Evolutionary conservation across 352 stramenopile genomes (phyloP).

Genomic region (Phytophthora ohioensis): DNA sequence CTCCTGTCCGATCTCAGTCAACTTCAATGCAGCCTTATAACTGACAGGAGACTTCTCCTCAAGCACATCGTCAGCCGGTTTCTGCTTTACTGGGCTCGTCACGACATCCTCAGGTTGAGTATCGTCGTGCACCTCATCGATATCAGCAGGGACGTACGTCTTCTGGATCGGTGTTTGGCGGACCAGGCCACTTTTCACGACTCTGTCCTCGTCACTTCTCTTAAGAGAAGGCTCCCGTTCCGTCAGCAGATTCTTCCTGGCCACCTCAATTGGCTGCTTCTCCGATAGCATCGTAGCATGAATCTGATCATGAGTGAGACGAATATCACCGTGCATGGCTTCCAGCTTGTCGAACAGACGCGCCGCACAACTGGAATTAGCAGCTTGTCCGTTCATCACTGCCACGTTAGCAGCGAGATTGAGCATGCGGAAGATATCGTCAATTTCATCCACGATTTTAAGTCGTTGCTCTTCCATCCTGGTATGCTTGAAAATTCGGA

Average conservation of each 20-base stretch:
- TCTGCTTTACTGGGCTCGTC: no score
- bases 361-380: conserved; percentile 5
- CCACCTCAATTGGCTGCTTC: background rate
- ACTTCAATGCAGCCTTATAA: no score
- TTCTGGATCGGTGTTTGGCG: no score
- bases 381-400: conserved; percentile 26
- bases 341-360: conserved; percentile 28
- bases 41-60: no score
- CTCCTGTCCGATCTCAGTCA: no score
- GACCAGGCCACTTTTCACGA: no score
- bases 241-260: no score
- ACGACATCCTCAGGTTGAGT: no score
- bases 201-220: background rate
- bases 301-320: conserved; percentile 25
- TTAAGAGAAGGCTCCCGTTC: background rate
- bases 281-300: conserved; percentile 15
- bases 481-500: conserved; percentile 24
- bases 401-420: conserved; percentile 23
- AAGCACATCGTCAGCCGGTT: no score
- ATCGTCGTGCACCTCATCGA: no score
- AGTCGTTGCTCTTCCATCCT: conserved; percentile 41
- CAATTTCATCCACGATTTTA: conserved; percentile 37
- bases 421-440: conserved; percentile 43
- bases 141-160: no score
- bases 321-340: conserved; percentile 17